These are phyloP conservation scores for Hyaloperonospora brassicae DNA, from an alignment of 352 stramenopile genomes.

Conservation along the genomic window DNA sequence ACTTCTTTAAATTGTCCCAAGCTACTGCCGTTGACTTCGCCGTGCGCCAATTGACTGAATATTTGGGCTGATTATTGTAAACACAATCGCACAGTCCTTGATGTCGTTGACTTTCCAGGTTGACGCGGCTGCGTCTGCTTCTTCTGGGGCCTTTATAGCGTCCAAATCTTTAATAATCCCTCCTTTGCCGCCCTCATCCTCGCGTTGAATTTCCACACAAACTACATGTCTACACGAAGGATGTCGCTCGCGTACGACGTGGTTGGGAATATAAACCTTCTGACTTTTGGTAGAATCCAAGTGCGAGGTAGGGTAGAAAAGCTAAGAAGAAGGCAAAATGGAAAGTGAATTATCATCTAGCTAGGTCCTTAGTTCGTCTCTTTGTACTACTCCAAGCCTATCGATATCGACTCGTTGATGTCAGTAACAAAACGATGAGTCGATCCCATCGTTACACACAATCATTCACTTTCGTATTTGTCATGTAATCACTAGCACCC, in stretches of 20 bases:
- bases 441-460: too few relatives aligned
- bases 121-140: too few relatives aligned
- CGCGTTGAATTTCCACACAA: not conserved
- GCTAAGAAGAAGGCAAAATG: not conserved
- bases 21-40: not conserved
- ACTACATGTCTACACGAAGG: too few relatives aligned
- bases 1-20: not conserved
- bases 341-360: not conserved
- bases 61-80: conserved; percentile 2
- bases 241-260: not conserved
- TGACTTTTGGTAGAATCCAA: not conserved
- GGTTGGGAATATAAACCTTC: not conserved
- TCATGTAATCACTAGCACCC: too few relatives aligned
- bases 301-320: not conserved
- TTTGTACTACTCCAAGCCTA: too few relatives aligned
- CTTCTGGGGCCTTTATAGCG: conserved; percentile 1
- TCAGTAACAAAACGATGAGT: too few relatives aligned
- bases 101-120: too few relatives aligned
- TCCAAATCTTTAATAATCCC: conserved; percentile 1
- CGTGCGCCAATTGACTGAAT: not conserved
- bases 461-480: too few relatives aligned
- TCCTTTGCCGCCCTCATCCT: conserved; percentile 1
- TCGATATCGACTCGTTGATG: too few relatives aligned
- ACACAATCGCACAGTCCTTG: not conserved
- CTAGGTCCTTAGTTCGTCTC: not conserved